These are phyloP conservation scores for Beauveria sp. DNA, from an alignment of 2,329 filamentous ascomycete genomes.

Conservation along the genomic window DNA sequence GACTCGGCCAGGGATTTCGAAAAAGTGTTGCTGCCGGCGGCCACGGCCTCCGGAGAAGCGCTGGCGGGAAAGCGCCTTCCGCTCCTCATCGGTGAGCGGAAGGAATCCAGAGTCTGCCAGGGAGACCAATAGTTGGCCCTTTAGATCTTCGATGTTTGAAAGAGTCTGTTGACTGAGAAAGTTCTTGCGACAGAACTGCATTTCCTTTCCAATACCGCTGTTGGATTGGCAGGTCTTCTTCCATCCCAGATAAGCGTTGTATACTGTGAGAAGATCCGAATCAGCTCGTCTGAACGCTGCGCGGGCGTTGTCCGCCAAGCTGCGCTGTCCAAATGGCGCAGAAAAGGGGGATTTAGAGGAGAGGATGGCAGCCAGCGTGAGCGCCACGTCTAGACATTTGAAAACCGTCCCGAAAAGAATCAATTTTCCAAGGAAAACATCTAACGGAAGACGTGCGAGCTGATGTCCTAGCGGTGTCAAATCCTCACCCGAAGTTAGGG, in stretches of 20 bases:
- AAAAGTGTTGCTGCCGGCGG: conserved; percentile 66
- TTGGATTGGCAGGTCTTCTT: conserved; percentile 69
- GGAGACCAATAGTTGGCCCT: conserved; percentile 79
- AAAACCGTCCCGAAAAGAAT: conserved; percentile 82
- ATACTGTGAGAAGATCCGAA: conserved; percentile 85
- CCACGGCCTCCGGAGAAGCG: conserved; percentile 48
- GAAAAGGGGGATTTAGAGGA: conserved; percentile 94
- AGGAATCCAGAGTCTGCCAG: conserved; percentile 82
- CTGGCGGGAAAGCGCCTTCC: conserved; percentile 57
- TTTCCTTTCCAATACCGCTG: conserved; percentile 59
- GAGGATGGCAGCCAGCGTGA: conserved; percentile 86
- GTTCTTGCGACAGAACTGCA: conserved; percentile 89
- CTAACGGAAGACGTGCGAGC: conserved; percentile 79
- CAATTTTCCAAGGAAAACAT: conserved; percentile 91
- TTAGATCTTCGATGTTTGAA: conserved; percentile 88
- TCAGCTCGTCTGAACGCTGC: conserved; percentile 76
- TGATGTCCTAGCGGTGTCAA: conserved; percentile 81
- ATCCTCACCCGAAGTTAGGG: conserved; percentile 72
- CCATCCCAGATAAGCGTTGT: conserved; percentile 90
- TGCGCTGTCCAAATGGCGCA: conserved; percentile 78
- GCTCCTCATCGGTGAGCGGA: conserved; percentile 65
- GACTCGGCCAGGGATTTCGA: conserved; percentile 68
- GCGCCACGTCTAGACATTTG: conserved; percentile 81
- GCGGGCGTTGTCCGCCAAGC: conserved; percentile 62
- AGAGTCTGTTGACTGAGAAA: conserved; percentile 86